phyloP scores from a whole-genome alignment of 176 grass and related monocot genomes.

The Lolium rigidum region DNA sequence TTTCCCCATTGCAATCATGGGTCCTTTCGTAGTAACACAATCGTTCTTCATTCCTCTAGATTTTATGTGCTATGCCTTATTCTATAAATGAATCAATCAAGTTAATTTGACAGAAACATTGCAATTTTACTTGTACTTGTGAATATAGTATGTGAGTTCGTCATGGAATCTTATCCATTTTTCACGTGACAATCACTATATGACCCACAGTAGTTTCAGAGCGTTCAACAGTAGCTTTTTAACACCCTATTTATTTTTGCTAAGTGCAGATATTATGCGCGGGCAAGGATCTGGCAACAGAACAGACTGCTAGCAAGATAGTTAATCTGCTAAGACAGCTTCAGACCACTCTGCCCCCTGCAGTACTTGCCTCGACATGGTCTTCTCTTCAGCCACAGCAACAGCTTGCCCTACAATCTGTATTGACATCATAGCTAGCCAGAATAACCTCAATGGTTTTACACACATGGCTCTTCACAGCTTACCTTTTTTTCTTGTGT shows the following conservation, averaged over 20 bases:
- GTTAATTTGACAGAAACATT: no score
- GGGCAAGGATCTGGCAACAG: slow-evolving; percentile 78
- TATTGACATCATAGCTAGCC: slow-evolving; percentile 57
- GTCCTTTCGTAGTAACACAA: background rate
- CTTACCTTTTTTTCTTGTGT: slow-evolving; percentile 29
- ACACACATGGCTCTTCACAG: slow-evolving; percentile 32
- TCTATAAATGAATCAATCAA: no score
- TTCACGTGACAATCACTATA: background rate
- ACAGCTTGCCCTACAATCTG: slow-evolving; percentile 65
- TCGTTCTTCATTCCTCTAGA: slow-evolving; percentile 13
- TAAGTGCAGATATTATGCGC: slow-evolving; percentile 67
- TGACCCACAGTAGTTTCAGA: background rate
- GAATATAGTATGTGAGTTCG: no score
- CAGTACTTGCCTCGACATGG: slow-evolving; percentile 79
- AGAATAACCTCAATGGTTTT: slow-evolving; percentile 23
- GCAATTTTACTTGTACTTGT: no score
- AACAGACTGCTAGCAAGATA: slow-evolving; percentile 62
- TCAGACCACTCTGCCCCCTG: slow-evolving; percentile 71
- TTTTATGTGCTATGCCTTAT: background rate
- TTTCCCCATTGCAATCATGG: background rate
- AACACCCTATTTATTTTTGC: background rate
- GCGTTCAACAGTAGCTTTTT: slow-evolving; percentile 31
- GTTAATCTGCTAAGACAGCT: slow-evolving; percentile 78
- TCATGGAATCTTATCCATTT: background rate
- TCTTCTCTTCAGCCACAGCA: slow-evolving; percentile 82